Evolutionary conservation across 2,329 filamentous ascomycete species (phyloP).

Genomic region (Pseudopithomyces maydicus): DNA sequence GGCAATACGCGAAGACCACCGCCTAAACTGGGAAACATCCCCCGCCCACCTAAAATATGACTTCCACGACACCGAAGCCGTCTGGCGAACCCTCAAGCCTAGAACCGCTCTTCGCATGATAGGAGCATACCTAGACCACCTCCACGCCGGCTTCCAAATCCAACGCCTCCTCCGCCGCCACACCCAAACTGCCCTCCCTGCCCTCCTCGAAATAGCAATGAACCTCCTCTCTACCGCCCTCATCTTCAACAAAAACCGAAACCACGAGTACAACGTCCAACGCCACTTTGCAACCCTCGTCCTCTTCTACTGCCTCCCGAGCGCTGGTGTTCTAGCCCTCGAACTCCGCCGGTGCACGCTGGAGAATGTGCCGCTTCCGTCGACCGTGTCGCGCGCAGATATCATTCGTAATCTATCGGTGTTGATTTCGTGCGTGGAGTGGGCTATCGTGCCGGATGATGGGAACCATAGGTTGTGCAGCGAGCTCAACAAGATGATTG

Average conservation of each 20-base stretch:
- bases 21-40: conserved; percentile 32
- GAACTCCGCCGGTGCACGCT: conserved; percentile 42
- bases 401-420: conserved; percentile 44
- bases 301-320: conserved; percentile 43
- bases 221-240: conserved; percentile 39
- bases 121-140: conserved; percentile 39
- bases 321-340: conserved; percentile 39
- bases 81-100: conserved; percentile 33
- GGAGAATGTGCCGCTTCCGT: conserved; percentile 35
- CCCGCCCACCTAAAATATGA: conserved; percentile 42
- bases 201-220: conserved; percentile 38
- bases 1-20: conserved; percentile 32
- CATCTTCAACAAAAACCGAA: conserved; percentile 39
- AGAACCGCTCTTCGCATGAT: conserved; percentile 33
- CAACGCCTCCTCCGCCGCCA: conserved; percentile 40
- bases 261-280: conserved; percentile 33
- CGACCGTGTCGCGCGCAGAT: conserved; percentile 38
- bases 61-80: conserved; percentile 37
- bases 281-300: conserved; percentile 41
- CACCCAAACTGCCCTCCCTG: conserved; percentile 36
- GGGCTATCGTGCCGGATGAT: conserved; percentile 39
- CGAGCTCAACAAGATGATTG: conserved; percentile 45
- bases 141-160: conserved; percentile 40
- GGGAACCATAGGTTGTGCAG: conserved; percentile 43
- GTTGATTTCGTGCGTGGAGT: conserved; percentile 41